A percentile compares a stretch with the other conserved stretches of the same genome.
Conservation (phyloP, 805 yeast genomes). For the Sungouiozyma ichnusensis region DNA sequence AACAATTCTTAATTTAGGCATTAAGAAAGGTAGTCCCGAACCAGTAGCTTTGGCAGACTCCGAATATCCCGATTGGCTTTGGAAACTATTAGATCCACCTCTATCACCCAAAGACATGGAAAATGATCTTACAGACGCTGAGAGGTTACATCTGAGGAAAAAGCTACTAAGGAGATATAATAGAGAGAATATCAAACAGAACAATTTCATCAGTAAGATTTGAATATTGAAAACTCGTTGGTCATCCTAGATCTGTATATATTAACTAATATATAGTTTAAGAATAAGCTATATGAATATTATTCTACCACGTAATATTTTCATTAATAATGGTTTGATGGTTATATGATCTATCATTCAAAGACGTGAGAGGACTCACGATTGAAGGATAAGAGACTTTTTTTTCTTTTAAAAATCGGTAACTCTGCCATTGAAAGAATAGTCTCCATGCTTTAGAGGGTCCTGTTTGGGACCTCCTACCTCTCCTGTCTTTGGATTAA, state of each 20-base stretch:
- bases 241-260: slow-evolving; percentile 5
- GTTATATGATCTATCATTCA: too few species aligned
- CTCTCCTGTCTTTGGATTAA: slow-evolving; percentile 90
- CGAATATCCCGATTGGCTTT: slow-evolving; percentile 92
- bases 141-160: slow-evolving; percentile 52
- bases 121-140: neutral
- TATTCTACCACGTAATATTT: neutral
- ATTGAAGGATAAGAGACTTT: neutral
- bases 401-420: slow-evolving; percentile 63
- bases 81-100: slow-evolving; percentile 59
- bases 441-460: slow-evolving; percentile 83
- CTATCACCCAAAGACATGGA: neutral
- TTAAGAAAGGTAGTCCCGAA: slow-evolving; percentile 73
- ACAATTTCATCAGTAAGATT: slow-evolving; percentile 46
- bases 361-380: too few species aligned
- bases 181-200: slow-evolving; percentile 59
- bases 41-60: slow-evolving; percentile 79
- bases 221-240: too few species aligned
- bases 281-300: too few species aligned
- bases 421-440: slow-evolving; percentile 92
- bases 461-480: slow-evolving; percentile 97
- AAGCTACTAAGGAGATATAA: slow-evolving; percentile 59
- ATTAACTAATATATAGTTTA: neutral
- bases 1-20: slow-evolving; percentile 57
- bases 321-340: too few species aligned